Base-by-base conservation (phyloP, 192 early-diverging fungal species). In the Backusella australiensis region DNA sequence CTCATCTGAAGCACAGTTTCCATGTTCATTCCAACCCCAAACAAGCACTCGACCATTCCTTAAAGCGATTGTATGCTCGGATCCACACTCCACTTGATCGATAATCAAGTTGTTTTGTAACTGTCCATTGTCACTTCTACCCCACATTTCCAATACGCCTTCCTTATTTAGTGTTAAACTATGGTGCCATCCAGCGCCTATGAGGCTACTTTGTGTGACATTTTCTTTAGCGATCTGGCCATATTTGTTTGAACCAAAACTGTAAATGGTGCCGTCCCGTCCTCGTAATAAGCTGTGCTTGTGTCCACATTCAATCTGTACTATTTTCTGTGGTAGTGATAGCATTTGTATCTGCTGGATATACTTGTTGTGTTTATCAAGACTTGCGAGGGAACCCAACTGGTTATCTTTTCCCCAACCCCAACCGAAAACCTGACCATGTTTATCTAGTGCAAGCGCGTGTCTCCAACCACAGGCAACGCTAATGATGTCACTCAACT, bases 1-100 rank as follows among this genome's bases (percentile, higher is more conserved):
- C 26, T 72, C 56, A 32, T 86, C 87, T 17, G 86, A 80, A 17
- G 92, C 92, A 70, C 94, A 95, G 73, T 96, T 97, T 26, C 95
- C 95, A 82, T 97, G 96, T 78, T 97, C 96, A 78, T 97, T 97
- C 96, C 96, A 97, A 0, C 96, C 96, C 96, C 96, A 32, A 32
- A 32, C 32, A 32, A 32, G 32, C 2, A 32, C 32, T 2, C 67
- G 46, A 1, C 88, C 89, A 5, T 78, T 72, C 1, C 68, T 67
- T 0, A 92, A 69, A 1, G 86, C 90, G 4, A 96, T 69, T 1
- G 85, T 83, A 75, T 94, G 93, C 81, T 96, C 95, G 12, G 94
- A 93, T 29, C 93, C 96, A 80, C 93, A 94, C 2, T 84, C 78
- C 32, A 86, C 78, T 14, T 75, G 71, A 6, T 59, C 65, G 23